Evolutionary conservation across 495 filamentous ascomycete species (phyloP), one percentile per base, ranked within the genome.

Genomic region (Penicillium pancosmium): DNA sequence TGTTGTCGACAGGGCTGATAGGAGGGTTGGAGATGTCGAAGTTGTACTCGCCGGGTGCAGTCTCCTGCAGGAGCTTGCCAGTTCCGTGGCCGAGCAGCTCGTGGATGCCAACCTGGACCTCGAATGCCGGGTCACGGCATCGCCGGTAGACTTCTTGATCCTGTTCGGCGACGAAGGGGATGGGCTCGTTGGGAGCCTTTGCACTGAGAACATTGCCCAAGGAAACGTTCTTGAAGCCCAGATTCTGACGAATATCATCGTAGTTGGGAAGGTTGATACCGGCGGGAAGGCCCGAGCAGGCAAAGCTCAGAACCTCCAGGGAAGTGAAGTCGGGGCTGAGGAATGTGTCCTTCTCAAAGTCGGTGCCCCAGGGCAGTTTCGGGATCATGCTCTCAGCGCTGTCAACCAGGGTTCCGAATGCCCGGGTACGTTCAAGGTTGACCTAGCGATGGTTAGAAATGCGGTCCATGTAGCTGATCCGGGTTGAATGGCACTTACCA

Each of bases 211-310:
- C 89, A 64, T 98, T 98, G 33, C 92, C 93, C 33, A 93, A 78
- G 12, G 86, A 91, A 19, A 98, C 94, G 59, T 98, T 98, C 79
- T 98, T 98, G 84, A 98, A 98, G n/a, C 94, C 94, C 43, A 93
- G 80, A 15, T 86, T 89, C 67, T 97, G 93, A 49, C 94, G 83
- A 59, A 97, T 94, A 61, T 96, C 91, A 64, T 98, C 93, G 67
- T 95, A 97, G 68, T 98, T 97, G 5, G 93, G 93, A 43, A 86
- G 82, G 57, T 90, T 88, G 68, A 89, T 82, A 21, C 91, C 91
- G 27, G 89, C 90, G 6, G 92, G 91, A 49, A 97, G 91, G 3
- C 91, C 91, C 13, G 89, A 91, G 10, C 91, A 86, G 13, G 88
- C 86, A 66, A 89, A 89, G 33, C 84, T 87, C 41, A 90, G 65